These are phyloP conservation scores for Nakazawaea anatomiae DNA, from an alignment of 805 yeast species.

Conservation along the genomic window DNA sequence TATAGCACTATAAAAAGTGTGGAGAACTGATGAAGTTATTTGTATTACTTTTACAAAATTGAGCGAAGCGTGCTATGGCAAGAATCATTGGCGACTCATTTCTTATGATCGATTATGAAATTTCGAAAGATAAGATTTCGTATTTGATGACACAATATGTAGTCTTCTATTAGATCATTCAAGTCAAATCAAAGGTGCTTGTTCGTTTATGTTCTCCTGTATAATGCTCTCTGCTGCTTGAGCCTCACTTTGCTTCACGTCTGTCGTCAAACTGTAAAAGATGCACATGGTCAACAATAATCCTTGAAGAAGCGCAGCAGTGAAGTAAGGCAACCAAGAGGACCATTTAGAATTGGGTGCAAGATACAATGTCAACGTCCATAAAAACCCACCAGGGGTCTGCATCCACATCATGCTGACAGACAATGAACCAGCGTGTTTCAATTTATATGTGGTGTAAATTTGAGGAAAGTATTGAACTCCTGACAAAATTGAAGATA, in stretches of 20 bases:
- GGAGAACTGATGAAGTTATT: no score
- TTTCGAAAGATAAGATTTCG: no score
- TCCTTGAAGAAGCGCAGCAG: constrained; percentile 67
- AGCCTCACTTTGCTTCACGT: constrained; percentile 16
- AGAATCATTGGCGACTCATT: no score
- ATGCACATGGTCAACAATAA: constrained; percentile 56
- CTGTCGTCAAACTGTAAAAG: constrained; percentile 30
- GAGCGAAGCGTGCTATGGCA: no score
- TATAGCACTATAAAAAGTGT: no score
- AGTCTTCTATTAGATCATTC: no score
- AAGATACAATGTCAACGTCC: constrained; percentile 65
- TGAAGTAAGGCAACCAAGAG: constrained; percentile 74
- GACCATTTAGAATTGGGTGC: constrained; percentile 83
- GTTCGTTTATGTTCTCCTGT: constrained; percentile 12
- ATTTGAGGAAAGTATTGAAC: constrained; percentile 80
- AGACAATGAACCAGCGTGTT: constrained; percentile 77
- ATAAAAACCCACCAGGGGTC: constrained; percentile 83
- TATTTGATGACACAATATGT: no score
- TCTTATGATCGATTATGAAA: no score
- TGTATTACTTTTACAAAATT: no score
- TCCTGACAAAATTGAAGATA: constrained; percentile 58
- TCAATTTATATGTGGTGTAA: constrained; percentile 57
- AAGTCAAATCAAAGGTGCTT: background rate
- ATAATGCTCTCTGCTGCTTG: constrained; percentile 15
- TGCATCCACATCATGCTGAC: constrained; percentile 79